Base-by-base conservation (phyloP, 2,329 filamentous ascomycete genomes). In the Penicillium polonicum region DNA sequence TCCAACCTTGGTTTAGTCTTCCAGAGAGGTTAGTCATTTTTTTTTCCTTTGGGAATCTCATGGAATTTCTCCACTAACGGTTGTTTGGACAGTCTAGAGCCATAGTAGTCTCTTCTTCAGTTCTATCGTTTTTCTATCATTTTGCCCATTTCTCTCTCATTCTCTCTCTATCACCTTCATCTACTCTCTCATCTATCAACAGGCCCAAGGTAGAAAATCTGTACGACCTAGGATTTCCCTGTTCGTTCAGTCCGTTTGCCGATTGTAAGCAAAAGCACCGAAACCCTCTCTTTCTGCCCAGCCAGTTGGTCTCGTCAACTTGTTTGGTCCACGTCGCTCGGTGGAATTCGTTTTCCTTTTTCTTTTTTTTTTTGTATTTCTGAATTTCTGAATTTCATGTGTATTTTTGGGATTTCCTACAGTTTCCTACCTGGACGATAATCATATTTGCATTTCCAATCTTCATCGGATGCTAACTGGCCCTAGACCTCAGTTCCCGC, bases 241-340 rank as follows among this genome's bases (percentile, higher is more conserved):
- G 62, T 59, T 51, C 29, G 23, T 21, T 25, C 35, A 52, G 64
- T 52, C 63, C 65, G 60, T 63, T 67, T 67, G 62, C 55, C 53
- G 63, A 67, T 66, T 59, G 55, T 58, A 48, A 58, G 55, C 39
- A 33, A 44, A 42, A 52, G 25, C 42, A 44, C 42, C 23, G 19
- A 49, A 49, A 25, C 36, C 36, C 21, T 25, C 31, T 51, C 48
- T 62, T 58, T 52, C 64, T 65, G 63, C 65, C 64, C 63, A 66
- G 64, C 62, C 62, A 65, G 60, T 59, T 60, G 50, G 55, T 59
- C 46, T 29, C 33, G 46, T 54, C 21, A 23, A 51, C 43, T 42
- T 58, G 59, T 62, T 64, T 63, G 61, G 61, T 62, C 62, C 56
- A 62, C 55, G 57, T 61, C 54, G 54, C 53, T 49, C 55, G 57